Base-by-base conservation (phyloP, 2,329 filamentous ascomycete genomes). In the Raffaelea ambrosiae region DNA sequence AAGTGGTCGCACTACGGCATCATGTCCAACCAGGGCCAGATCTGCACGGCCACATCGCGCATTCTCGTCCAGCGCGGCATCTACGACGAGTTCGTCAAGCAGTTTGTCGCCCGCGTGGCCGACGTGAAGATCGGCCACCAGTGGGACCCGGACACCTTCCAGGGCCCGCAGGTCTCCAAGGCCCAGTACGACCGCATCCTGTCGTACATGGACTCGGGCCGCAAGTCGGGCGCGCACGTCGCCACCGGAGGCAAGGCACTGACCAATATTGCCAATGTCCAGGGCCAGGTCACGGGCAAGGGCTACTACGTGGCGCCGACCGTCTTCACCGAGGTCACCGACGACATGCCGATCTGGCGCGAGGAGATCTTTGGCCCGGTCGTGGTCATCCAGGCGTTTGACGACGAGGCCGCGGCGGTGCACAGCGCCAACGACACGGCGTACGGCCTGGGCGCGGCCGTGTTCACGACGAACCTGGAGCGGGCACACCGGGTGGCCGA, bases 121-220 rank as follows among this genome's bases (percentile, higher is more conserved):
- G 71, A 72, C 47, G 70, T 77, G 38, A 72, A 79, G 20, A 68
- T 86, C 21, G 83, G 82, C 47, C 76, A 85, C 57, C 82, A 80
- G 0, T 85, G 84, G 60, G 70, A 72, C 16, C 74, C 81, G 56
- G 68, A 68, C 20, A 84, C 81, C 1, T 83, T 79, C 68, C 82
- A 85, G 61, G 83, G 83, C 0, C 83, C 83, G 0, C 81, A 84
- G 61, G 77, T 84, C 49, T 81, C 79, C 13, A 81, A 80, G 63
- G 63, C 71, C n/a, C 83, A 86, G 60, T 83, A 80, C 57, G 81
- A 86, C 46, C 68, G 77, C 14, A 75, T 88, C 2, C 69, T 86
- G 22, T 71, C 72, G 5, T 88, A 83, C 62, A 80, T 88, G 51
- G 72, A 84, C 54, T 59, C 70, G 31, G 83, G 81, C n/a, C 83